These are phyloP conservation scores for Aspergillus sp. DNA, from an alignment of 2,329 filamentous ascomycete genomes.

Conservation along the genomic window DNA sequence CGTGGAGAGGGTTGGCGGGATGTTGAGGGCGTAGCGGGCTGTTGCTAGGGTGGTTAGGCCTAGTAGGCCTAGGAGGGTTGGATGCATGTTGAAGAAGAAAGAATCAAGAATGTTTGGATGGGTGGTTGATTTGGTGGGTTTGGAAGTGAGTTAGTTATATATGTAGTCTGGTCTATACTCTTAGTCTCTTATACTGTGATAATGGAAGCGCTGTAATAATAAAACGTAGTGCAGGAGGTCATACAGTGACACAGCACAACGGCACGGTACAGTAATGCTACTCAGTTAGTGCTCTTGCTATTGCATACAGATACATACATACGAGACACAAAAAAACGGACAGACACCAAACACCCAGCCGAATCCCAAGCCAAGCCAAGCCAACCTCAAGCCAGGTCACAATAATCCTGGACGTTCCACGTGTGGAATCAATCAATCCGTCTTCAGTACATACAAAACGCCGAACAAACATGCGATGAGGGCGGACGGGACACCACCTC, in stretches of 20 bases:
- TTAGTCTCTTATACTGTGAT: too few species aligned
- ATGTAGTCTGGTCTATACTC: too few species aligned
- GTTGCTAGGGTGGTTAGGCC: neutral
- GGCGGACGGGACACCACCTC: neutral
- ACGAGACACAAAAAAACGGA: neutral
- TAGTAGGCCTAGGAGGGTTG: neutral
- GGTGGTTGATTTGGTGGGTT: neutral
- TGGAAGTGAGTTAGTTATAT: neutral
- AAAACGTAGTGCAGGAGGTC: neutral
- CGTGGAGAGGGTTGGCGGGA: neutral
- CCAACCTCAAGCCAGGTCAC: neutral
- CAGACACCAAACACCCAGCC: constrained; percentile 3
- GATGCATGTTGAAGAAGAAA: neutral
- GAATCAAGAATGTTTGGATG: too few species aligned
- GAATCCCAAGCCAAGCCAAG: neutral
- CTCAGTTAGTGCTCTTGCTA: neutral
- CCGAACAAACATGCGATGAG: constrained; percentile 10
- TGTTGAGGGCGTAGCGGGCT: constrained; percentile 8
- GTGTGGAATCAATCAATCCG: constrained; percentile 14
- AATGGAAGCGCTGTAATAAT: neutral
- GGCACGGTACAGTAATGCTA: neutral
- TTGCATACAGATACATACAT: neutral
- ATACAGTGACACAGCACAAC: neutral
- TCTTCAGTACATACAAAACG: constrained; percentile 5
- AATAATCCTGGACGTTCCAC: constrained; percentile 10